Base-by-base conservation (phyloP, 148 eudicot species). In the Silene conica region DNA sequence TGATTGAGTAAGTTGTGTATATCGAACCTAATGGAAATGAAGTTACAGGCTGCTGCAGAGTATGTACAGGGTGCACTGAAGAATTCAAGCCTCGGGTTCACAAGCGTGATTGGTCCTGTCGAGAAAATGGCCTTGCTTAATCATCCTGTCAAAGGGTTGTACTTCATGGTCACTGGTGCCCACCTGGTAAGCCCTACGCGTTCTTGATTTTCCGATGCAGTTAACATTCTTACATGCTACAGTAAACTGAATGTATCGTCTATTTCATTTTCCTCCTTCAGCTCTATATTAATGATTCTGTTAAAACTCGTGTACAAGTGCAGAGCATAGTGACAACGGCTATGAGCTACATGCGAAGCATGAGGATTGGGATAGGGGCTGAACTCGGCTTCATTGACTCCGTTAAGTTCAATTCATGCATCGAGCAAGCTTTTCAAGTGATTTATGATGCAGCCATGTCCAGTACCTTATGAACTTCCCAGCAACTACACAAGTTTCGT, bases 311-410 rank as follows among this genome's bases (percentile, higher is more conserved):
- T 43, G n/a, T 54, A 13, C 11, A 68, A 48, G 9, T 83, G 88
- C 93, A 92, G 97, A 88, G 83, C 76, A 81, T 92, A 6, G 63
- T 82, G 9, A 65, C 88, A 62, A 83, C 91, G 43, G 80, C 88
- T 52, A 38, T 86, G 77, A 89, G 89, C 48, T 89, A 89, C 62
- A 80, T 72, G 77, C 71, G 73, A 46, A 80, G 73, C 10, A 3
- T 89, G 73, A 81, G 87, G 69, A 77, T 89, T 46, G 80, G 83
- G 1, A 34, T 89, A 11, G 79, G 79, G 61, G 73, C 52, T 78
- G 94, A 87, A 66, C 83, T 84, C 57, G 89, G 74, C 52, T 82
- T 81, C 80, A 84, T 87, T 0, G 88, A 89, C 74, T 58, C 76
- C 1, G 28, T 58, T 0, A 88, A 83, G 80, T 78, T 86, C 71